A percentile compares a stretch with the other conserved stretches of the same genome.
These are phyloP conservation scores for Colletotrichum coccodes DNA, from an alignment of 2,329 filamentous ascomycete species.

Conservation along the genomic window DNA sequence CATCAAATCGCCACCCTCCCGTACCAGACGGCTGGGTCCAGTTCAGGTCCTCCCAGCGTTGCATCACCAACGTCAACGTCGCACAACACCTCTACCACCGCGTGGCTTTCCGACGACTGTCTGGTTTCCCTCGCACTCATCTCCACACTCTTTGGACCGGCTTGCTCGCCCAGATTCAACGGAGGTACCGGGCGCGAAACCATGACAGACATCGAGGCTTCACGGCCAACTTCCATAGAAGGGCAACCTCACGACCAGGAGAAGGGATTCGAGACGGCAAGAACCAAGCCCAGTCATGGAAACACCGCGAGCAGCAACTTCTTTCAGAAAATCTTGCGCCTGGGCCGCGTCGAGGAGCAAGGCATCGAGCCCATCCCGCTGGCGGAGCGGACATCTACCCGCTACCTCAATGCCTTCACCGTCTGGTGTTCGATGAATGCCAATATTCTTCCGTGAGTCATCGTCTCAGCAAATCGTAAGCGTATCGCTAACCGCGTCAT, in stretches of 20 bases:
- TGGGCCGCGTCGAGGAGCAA: slow-evolving; percentile 51
- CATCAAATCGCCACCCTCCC: background rate
- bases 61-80: background rate
- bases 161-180: background rate
- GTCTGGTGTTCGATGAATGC: slow-evolving; percentile 60
- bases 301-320: background rate
- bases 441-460: slow-evolving; percentile 54
- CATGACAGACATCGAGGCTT: slow-evolving; percentile 17
- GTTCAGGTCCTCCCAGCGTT: background rate
- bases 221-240: background rate
- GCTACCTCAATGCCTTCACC: slow-evolving; percentile 57
- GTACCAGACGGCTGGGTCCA: no score
- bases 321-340: slow-evolving; percentile 5
- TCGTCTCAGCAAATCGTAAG: slow-evolving; percentile 18
- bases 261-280: background rate
- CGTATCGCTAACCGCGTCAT: background rate
- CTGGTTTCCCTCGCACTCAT: background rate
- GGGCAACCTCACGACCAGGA: background rate
- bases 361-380: slow-evolving; percentile 55
- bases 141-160: background rate
- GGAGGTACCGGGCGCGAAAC: no score
- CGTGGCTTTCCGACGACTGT: background rate
- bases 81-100: background rate
- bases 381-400: slow-evolving; percentile 51
- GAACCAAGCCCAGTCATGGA: background rate